Percentiles rank a stretch among this genome's conserved stretches.
These are phyloP conservation scores for Silybum marianum DNA, from an alignment of 129 eudicot species.

Conservation along the genomic window DNA sequence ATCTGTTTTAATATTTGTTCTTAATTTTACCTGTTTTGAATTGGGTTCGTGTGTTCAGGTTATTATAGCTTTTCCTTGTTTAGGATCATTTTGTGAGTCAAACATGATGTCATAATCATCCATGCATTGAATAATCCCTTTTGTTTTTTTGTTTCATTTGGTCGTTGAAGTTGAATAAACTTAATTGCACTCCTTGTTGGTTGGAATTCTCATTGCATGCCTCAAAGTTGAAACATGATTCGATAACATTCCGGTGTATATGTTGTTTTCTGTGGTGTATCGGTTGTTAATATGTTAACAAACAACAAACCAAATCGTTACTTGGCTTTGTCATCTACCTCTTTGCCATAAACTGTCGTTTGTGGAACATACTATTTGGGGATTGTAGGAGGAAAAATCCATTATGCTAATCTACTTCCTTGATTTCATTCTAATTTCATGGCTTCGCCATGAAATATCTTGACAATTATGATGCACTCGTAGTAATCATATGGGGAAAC, in stretches of 20 bases:
- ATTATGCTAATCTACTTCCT: not conserved
- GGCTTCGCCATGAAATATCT: not conserved
- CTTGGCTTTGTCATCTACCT: not conserved
- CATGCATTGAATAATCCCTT: not conserved
- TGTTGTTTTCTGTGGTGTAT: not conserved
- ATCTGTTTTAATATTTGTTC: not conserved
- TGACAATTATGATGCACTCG: not conserved
- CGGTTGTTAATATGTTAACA: not conserved
- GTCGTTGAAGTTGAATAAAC: not conserved
- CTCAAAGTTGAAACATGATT: not conserved
- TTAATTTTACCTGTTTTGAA: not conserved
- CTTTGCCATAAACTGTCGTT: not conserved
- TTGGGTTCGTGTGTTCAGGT: not conserved
- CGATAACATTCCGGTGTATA: not conserved
- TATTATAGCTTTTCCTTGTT: not conserved
- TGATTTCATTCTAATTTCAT: not conserved
- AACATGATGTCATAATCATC: not conserved
- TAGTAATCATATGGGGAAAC: not conserved
- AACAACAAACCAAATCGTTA: not conserved
- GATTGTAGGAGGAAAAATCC: not conserved
- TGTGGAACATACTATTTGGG: not conserved
- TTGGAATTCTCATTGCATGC: not conserved
- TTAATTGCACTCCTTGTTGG: not conserved
- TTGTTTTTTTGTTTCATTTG: not conserved
- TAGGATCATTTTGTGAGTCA: not conserved